These are phyloP conservation scores for Musa balbisiana DNA, from an alignment of 202 grass and related monocot species.

Conservation along the genomic window DNA sequence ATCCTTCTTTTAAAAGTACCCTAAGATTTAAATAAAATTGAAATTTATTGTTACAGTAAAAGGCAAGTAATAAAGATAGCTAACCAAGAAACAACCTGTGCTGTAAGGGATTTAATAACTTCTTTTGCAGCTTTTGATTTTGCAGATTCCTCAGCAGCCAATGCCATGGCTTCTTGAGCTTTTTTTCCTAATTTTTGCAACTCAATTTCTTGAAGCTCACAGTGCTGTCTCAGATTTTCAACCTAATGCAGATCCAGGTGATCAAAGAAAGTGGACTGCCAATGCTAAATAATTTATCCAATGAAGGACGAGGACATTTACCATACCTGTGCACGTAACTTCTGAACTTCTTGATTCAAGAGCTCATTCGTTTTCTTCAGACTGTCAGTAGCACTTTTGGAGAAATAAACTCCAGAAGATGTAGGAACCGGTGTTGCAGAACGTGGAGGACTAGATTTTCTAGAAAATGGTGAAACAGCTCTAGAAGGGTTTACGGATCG, in stretches of 20 bases:
- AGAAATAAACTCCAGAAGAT: slow-evolving; percentile 65
- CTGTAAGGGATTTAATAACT: slow-evolving; percentile 95
- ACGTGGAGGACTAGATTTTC: slow-evolving; percentile 65
- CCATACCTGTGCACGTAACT: slow-evolving; percentile 57
- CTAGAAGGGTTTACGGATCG: slow-evolving; percentile 66
- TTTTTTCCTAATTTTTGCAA: slow-evolving; percentile 71
- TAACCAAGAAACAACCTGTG: slow-evolving; percentile 45
- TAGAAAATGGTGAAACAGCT: slow-evolving; percentile 88
- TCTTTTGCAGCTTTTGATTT: slow-evolving; percentile 98
- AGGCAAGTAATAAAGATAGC: slow-evolving; percentile 1
- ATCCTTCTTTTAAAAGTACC: neutral
- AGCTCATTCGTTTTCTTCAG: slow-evolving; percentile 75
- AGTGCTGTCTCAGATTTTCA: slow-evolving; percentile 68
- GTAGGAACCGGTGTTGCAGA: slow-evolving; percentile 74
- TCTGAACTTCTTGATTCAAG: slow-evolving; percentile 79
- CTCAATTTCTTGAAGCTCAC: slow-evolving; percentile 80
- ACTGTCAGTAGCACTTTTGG: slow-evolving; percentile 62
- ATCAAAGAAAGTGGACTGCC: slow-evolving; percentile 14
- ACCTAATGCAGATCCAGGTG: slow-evolving; percentile 39
- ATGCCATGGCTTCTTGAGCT: slow-evolving; percentile 61
- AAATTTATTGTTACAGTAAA: neutral
- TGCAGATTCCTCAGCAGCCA: slow-evolving; percentile 83
- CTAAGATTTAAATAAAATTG: neutral
- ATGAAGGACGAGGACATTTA: neutral
- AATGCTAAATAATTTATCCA: slow-evolving; percentile 7